A percentile compares a stretch with the other conserved stretches of the same genome.
Conservation (phyloP, 768 basidiomycete genomes). For the Mycena indigotica region DNA sequence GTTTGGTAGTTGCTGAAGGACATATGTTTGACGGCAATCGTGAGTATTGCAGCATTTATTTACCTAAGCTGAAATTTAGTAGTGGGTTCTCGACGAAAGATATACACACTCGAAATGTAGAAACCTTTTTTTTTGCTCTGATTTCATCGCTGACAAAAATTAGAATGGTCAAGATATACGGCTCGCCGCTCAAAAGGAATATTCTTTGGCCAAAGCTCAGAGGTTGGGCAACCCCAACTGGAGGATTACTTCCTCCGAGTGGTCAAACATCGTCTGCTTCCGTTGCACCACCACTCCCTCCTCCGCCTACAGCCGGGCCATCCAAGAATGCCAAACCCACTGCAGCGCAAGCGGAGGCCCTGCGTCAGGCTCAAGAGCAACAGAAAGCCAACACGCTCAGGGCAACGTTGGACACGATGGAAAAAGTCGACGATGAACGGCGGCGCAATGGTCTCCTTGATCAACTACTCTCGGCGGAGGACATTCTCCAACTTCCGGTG, state of each 20-base stretch:
- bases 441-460: constrained; percentile 73
- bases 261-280: not conserved
- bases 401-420: constrained; percentile 64
- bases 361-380: constrained; percentile 50
- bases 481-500: constrained; percentile 70
- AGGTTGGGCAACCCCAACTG: constrained; percentile 75
- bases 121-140: constrained; percentile 18
- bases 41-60: constrained; percentile 31
- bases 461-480: constrained; percentile 64
- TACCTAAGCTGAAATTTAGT: constrained; percentile 34
- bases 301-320: constrained; percentile 5
- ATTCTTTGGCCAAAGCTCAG: constrained; percentile 66
- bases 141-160: constrained; percentile 27
- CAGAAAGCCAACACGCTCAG: constrained; percentile 68
- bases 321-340: constrained; percentile 10
- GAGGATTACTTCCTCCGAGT: constrained; percentile 60
- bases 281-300: not conserved
- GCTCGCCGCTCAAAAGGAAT: constrained; percentile 46
- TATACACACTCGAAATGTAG: constrained; percentile 66
- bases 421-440: constrained; percentile 78
- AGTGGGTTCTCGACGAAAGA: constrained; percentile 1
- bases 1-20: constrained; percentile 71
- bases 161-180: constrained; percentile 71
- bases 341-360: constrained; percentile 44
- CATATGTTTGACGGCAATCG: too few species aligned